Percentiles rank a stretch among this genome's conserved stretches.
phyloP scores from a whole-genome alignment of 2,329 filamentous ascomycete species.

The Bretziella fagacearum region DNA sequence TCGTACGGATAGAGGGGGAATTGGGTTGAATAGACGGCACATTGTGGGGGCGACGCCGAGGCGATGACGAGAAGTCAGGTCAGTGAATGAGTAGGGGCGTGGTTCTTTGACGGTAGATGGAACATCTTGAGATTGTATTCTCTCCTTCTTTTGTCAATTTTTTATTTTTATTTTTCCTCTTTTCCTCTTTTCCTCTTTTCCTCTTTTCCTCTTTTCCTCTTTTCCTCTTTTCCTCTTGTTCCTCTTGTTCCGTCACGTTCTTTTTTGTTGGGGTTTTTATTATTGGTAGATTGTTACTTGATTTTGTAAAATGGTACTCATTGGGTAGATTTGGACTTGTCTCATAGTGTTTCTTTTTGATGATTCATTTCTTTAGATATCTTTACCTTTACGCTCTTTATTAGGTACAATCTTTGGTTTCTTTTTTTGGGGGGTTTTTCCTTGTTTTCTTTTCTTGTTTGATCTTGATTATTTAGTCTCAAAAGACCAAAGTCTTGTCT shows the following conservation, averaged over 20 bases:
- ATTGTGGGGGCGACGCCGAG: slow-evolving; percentile 50
- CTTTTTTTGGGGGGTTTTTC: not conserved
- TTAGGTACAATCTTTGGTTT: no score
- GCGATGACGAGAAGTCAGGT: not conserved
- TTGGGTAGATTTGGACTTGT: no score
- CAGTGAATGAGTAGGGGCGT: not conserved
- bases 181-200: not conserved
- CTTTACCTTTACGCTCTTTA: no score
- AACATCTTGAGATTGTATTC: not conserved
- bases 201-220: not conserved
- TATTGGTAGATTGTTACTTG: no score
- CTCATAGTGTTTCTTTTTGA: no score
- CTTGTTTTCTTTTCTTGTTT: no score
- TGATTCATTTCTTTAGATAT: no score
- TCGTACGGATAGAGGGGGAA: slow-evolving; percentile 39
- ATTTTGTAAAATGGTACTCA: no score
- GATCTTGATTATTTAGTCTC: no score
- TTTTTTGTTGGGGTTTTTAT: no score
- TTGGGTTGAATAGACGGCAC: slow-evolving; percentile 54
- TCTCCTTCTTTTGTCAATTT: not conserved
- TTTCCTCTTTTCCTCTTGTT: not conserved
- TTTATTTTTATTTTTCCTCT: not conserved
- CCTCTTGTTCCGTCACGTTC: no score
- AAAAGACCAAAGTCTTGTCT: no score
- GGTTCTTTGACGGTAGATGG: not conserved